These are phyloP conservation scores for Berkeleyomyces rouxiae DNA, from an alignment of 2,329 filamentous ascomycete species.

Conservation along the genomic window DNA sequence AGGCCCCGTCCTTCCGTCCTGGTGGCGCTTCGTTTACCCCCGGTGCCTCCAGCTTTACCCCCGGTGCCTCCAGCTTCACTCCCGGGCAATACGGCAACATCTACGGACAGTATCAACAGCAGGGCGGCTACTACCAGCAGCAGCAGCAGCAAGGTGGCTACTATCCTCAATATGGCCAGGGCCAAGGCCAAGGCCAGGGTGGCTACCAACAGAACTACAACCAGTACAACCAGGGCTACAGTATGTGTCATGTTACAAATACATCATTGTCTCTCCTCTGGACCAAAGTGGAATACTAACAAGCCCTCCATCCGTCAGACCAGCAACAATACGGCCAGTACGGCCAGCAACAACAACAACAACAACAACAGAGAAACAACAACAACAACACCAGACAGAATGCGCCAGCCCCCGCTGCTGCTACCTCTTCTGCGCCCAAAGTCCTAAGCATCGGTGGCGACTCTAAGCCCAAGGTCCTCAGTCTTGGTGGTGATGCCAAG, in stretches of 20 bases:
- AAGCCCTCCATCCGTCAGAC: background rate
- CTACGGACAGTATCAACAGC: conserved; percentile 39
- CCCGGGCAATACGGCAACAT: conserved; percentile 48
- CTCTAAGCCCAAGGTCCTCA: conserved; percentile 51
- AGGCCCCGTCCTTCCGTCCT: conserved; percentile 30
- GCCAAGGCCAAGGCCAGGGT: background rate
- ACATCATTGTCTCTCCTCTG: background rate
- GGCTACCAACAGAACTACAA: conserved; percentile 22
- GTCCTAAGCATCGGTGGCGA: conserved; percentile 53
- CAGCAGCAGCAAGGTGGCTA: conserved; percentile 32
- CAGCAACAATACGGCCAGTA: conserved; percentile 23
- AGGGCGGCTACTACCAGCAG: conserved; percentile 22
- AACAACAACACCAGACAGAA: conserved; percentile 27
- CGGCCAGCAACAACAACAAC: conserved; percentile 33
- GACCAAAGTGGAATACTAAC: background rate
- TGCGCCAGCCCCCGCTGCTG: conserved; percentile 30
- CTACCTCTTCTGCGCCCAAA: conserved; percentile 34
- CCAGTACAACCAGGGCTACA: conserved; percentile 34
- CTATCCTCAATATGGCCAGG: conserved; percentile 15
- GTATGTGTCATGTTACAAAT: conserved; percentile 8
- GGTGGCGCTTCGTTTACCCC: conserved; percentile 40
- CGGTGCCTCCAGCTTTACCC: conserved; percentile 54
- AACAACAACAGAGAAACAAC: conserved; percentile 28
- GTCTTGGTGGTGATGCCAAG: conserved; percentile 48
- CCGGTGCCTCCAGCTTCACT: conserved; percentile 52